phyloP scores from a whole-genome alignment of 1,284 basidiomycete species.

The Ustilago bromivora region DNA sequence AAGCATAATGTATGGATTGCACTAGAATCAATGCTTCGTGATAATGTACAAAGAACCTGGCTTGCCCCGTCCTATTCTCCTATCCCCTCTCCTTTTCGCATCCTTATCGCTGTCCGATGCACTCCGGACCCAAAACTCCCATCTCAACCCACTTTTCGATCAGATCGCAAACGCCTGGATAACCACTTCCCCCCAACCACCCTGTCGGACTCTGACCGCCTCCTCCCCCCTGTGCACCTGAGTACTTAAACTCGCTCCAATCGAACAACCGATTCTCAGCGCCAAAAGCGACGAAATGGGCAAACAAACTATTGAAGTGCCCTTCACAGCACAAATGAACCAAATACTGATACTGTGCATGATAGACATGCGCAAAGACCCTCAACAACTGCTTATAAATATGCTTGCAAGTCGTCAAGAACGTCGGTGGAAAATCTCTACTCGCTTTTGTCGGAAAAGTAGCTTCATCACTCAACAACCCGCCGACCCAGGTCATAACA shows the following conservation, averaged over 20 bases:
- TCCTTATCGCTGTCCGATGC: constrained; percentile 42
- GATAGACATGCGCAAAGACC: constrained; percentile 97
- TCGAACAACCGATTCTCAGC: constrained; percentile 83
- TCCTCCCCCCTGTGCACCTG: constrained; percentile 10
- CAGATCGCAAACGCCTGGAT: constrained; percentile 80
- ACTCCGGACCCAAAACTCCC: constrained; percentile 75
- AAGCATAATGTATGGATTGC: too few species aligned
- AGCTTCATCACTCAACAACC: constrained; percentile 88
- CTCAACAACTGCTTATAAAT: constrained; percentile 96
- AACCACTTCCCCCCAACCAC: constrained; percentile 71
- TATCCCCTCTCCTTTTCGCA: background rate
- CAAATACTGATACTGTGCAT: constrained; percentile 89
- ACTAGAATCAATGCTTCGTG: background rate
- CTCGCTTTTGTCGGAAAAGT: constrained; percentile 96
- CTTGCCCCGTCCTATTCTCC: too few species aligned
- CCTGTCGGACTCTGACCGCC: constrained; percentile 9
- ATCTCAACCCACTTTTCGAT: constrained; percentile 91
- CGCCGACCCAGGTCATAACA: constrained; percentile 98
- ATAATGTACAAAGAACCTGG: background rate
- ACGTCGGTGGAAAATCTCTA: constrained; percentile 88
- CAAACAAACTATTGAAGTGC: constrained; percentile 97
- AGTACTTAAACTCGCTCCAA: constrained; percentile 78
- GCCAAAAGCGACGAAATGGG: constrained; percentile 92
- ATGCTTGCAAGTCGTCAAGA: constrained; percentile 93
- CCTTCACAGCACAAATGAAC: constrained; percentile 94